Evolutionary conservation across 139 green algal genomes (phyloP).

Genomic region (Chlamydomonas sp.): DNA sequence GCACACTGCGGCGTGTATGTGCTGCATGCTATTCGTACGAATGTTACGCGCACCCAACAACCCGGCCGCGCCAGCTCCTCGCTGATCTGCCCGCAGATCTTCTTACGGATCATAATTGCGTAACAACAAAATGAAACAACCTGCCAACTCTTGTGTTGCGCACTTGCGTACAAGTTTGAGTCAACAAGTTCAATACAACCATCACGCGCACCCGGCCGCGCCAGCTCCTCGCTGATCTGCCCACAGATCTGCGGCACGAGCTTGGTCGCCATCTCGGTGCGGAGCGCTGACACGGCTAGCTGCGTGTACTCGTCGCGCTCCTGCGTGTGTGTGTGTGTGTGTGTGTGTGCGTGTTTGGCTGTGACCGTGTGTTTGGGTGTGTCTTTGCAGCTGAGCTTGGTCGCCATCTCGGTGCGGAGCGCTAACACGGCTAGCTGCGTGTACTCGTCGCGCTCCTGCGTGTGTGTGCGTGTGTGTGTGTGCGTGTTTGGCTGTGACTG

Average conservation of each 20-base stretch:
- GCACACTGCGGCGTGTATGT: too few species aligned
- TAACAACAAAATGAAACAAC: slow-evolving; percentile 1
- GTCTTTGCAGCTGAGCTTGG: too few species aligned
- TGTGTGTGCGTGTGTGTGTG: too few species aligned
- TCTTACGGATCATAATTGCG: background rate
- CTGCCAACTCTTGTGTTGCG: background rate
- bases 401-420: slow-evolving; percentile 39
- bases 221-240: slow-evolving; percentile 6
- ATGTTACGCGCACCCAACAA: too few species aligned
- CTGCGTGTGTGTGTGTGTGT: too few species aligned
- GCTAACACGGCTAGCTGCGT: slow-evolving; percentile 33
- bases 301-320: slow-evolving; percentile 61
- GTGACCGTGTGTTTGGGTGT: background rate
- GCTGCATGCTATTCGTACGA: too few species aligned
- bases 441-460: slow-evolving; percentile 60
- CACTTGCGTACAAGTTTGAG: background rate
- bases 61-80: slow-evolving; percentile 22
- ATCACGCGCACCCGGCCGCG: background rate
- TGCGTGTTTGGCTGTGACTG: background rate
- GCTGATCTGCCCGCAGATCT: slow-evolving; percentile 18
- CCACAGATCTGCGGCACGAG: slow-evolving; percentile 43
- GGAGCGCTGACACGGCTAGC: slow-evolving; percentile 38
- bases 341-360: background rate
- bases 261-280: slow-evolving; percentile 30
- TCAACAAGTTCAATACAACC: background rate